Conservation (phyloP, 1,284 basidiomycete species). For the Laetiporus sulphureus region DNA sequence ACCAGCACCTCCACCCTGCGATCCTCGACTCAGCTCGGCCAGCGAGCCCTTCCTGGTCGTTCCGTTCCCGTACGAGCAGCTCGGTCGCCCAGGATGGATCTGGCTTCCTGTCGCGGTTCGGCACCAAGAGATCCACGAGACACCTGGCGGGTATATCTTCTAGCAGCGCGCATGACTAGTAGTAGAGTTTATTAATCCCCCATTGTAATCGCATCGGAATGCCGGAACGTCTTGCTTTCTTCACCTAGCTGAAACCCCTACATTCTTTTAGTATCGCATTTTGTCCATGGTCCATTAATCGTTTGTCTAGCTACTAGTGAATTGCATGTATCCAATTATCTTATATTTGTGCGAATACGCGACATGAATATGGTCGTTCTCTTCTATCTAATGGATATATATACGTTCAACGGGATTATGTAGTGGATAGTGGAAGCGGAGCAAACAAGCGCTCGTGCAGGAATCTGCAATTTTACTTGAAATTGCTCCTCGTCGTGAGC, state of each 20-base stretch:
- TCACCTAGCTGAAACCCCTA: slow-evolving; percentile 14
- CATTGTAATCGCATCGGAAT: slow-evolving; percentile 3
- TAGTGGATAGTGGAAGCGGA: no score
- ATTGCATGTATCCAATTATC: slow-evolving; percentile 21
- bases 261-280: slow-evolving; percentile 19
- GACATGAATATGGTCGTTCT: no score
- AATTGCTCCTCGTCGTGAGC: no score
- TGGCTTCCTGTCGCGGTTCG: slow-evolving; percentile 68
- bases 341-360: slow-evolving; percentile 7
- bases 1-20: slow-evolving; percentile 41
- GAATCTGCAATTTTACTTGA: no score
- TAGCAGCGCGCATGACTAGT: slow-evolving; percentile 15
- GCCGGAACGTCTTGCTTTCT: slow-evolving; percentile 6
- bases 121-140: slow-evolving; percentile 59
- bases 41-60: slow-evolving; percentile 73
- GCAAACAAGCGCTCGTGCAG: no score
- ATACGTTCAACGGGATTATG: no score
- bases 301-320: slow-evolving; percentile 5
- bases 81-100: slow-evolving; percentile 53
- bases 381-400: no score
- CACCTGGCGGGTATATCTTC: slow-evolving; percentile 23
- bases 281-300: slow-evolving; percentile 13
- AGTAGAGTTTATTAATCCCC: slow-evolving; percentile 10
- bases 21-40: slow-evolving; percentile 51
- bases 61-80: slow-evolving; percentile 70